Conservation (phyloP, 2,329 filamentous ascomycete genomes). For the Verruconis gallopava region DNA sequence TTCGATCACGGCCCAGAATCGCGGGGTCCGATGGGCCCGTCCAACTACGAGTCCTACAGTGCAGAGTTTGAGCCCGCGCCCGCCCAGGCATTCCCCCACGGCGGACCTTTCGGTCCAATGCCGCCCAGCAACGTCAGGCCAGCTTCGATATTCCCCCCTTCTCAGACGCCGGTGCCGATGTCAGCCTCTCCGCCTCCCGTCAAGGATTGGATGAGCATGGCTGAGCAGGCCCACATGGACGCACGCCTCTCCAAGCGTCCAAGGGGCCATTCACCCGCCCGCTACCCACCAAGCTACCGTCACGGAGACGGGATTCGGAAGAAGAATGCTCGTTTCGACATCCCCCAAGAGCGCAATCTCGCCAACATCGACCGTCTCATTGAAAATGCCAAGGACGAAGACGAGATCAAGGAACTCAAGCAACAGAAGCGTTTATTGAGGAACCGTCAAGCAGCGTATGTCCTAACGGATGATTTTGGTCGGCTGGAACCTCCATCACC, state of each 20-base stretch:
- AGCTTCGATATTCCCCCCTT: slow-evolving; percentile 36
- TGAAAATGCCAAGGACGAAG: slow-evolving; percentile 75
- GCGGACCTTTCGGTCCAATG: slow-evolving; percentile 26
- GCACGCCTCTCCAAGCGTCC: slow-evolving; percentile 40
- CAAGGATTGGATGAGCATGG: slow-evolving; percentile 43
- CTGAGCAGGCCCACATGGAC: slow-evolving; percentile 36
- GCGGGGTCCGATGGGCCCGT: slow-evolving; percentile 60
- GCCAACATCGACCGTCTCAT: slow-evolving; percentile 93
- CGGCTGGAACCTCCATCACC: slow-evolving; percentile 29
- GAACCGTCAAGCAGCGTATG: slow-evolving; percentile 91
- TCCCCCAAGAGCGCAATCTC: slow-evolving; percentile 83
- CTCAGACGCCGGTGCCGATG: slow-evolving; percentile 34
- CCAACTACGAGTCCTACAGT: slow-evolving; percentile 54
- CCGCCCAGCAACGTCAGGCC: slow-evolving; percentile 30
- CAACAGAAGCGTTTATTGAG: slow-evolving; percentile 90
- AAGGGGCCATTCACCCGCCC: slow-evolving; percentile 54
- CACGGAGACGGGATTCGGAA: slow-evolving; percentile 86
- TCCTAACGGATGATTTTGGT: slow-evolving; percentile 16
- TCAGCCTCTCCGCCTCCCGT: slow-evolving; percentile 40
- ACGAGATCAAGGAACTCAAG: slow-evolving; percentile 95
- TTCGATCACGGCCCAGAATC: slow-evolving; percentile 52
- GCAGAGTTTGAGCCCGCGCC: slow-evolving; percentile 36
- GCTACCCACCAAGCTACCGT: slow-evolving; percentile 60
- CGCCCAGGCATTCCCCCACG: slow-evolving; percentile 29
- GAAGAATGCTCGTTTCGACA: slow-evolving; percentile 98